These are phyloP conservation scores for Toxoplasma gondii DNA, from an alignment of 169 alveolate species.

Conservation along the genomic window DNA sequence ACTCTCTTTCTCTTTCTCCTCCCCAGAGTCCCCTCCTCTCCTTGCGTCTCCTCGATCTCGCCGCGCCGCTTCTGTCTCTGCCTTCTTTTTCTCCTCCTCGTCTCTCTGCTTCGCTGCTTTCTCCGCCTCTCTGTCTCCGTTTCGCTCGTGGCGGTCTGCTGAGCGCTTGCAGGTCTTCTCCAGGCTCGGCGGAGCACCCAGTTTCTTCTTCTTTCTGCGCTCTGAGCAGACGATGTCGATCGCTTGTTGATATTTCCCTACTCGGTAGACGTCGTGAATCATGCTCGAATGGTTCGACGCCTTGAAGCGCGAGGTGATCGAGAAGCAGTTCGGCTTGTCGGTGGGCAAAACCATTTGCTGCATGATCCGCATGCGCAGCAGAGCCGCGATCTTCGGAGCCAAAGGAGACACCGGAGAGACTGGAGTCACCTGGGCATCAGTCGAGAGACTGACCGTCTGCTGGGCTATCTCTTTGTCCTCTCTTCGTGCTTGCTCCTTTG, in stretches of 20 bases:
- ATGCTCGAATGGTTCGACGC: slow-evolving; percentile 51
- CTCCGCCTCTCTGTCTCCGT: background rate
- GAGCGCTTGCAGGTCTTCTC: background rate
- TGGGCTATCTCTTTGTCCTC: too few species aligned
- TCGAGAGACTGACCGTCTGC: too few species aligned
- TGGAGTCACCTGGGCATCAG: too few species aligned
- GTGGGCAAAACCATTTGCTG: slow-evolving; percentile 51
- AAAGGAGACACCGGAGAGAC: background rate
- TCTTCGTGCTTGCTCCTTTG: too few species aligned
- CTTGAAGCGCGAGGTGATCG: slow-evolving; percentile 64
- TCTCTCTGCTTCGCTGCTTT: background rate
- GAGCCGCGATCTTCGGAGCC: background rate
- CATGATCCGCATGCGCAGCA: slow-evolving; percentile 36
- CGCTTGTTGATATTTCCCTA: slow-evolving; percentile 60
- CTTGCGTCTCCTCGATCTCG: background rate
- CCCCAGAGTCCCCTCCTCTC: background rate
- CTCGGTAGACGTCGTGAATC: slow-evolving; percentile 54
- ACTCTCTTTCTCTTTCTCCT: background rate
- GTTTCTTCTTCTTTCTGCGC: background rate
- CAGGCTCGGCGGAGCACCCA: background rate
- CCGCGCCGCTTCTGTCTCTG: background rate
- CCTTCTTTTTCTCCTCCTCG: background rate
- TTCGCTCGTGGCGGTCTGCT: background rate
- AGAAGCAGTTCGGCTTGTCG: slow-evolving; percentile 15
- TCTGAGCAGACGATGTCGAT: slow-evolving; percentile 11